Percentiles rank a stretch among this genome's conserved stretches.
These are phyloP conservation scores for Cymodocea nodosa DNA, from an alignment of 116 monocot species.

Conservation along the genomic window DNA sequence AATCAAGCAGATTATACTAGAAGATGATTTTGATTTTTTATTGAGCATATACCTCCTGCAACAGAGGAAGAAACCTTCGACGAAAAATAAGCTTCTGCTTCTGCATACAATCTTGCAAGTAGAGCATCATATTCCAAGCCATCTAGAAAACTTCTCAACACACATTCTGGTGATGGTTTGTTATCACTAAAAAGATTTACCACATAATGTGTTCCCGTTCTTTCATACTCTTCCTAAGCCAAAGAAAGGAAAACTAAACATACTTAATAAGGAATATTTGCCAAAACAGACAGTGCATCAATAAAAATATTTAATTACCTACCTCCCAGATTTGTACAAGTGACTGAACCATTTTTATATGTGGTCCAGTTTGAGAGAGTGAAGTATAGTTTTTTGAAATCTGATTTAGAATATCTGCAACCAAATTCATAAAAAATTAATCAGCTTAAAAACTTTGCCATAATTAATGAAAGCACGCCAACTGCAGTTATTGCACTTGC, in stretches of 20 bases:
- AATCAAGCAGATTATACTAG: background rate
- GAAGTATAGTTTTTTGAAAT: constrained; percentile 67
- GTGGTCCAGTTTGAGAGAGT: constrained; percentile 63
- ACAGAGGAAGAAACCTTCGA: constrained; percentile 10
- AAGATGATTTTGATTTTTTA: background rate
- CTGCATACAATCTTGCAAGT: constrained; percentile 21
- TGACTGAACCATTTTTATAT: constrained; percentile 89
- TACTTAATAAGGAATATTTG: background rate
- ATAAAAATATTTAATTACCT: constrained; percentile 5
- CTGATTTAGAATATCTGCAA: constrained; percentile 82
- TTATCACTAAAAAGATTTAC: constrained; percentile 11
- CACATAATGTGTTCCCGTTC: constrained; percentile 39
- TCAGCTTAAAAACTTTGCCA: background rate
- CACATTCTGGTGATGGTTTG: constrained; percentile 41
- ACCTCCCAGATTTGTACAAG: constrained; percentile 97
- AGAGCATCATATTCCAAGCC: constrained; percentile 35
- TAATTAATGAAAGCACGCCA: background rate
- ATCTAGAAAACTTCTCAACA: constrained; percentile 34
- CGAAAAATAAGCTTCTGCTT: constrained; percentile 17
- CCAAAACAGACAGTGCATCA: background rate
- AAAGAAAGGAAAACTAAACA: constrained; percentile 3
- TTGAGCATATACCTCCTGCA: background rate
- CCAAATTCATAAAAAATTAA: background rate
- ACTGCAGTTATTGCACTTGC: background rate
- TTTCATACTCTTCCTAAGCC: constrained; percentile 54